A percentile compares a stretch with the other conserved stretches of the same genome.
phyloP scores from a whole-genome alignment of 495 filamentous ascomycete species.

The Platismatia glauca region DNA sequence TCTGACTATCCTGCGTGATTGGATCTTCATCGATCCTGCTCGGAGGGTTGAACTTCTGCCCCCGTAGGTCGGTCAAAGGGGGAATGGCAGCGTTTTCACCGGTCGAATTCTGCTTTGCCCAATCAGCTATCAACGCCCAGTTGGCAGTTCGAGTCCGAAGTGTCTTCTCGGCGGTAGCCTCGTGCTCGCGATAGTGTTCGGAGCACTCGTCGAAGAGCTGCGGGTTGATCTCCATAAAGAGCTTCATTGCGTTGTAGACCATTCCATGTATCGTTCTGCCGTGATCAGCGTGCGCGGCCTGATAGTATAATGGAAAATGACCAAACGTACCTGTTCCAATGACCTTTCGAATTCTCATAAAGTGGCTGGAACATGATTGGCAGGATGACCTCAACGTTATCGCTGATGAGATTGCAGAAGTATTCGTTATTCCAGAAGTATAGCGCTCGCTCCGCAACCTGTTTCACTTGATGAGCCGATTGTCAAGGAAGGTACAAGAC shows the following conservation, averaged over 20 bases:
- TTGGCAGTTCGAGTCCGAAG: slow-evolving; percentile 66
- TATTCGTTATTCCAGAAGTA: slow-evolving; percentile 99
- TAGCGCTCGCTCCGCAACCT: slow-evolving; percentile 90
- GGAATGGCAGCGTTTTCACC: slow-evolving; percentile 35
- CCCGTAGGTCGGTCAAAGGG: slow-evolving; percentile 29
- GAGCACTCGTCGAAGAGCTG: slow-evolving; percentile 98
- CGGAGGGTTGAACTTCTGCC: slow-evolving; percentile 40
- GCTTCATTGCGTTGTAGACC: slow-evolving; percentile 99
- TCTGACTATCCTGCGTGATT: slow-evolving; percentile 71
- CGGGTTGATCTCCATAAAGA: slow-evolving; percentile 99
- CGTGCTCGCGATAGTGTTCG: slow-evolving; percentile 93
- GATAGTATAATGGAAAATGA: background rate
- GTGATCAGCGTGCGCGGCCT: slow-evolving; percentile 12
- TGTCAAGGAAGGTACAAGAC: background rate
- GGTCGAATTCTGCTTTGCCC: slow-evolving; percentile 60
- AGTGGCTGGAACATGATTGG: slow-evolving; percentile 99
- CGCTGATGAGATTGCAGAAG: slow-evolving; percentile 98
- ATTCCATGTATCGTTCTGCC: slow-evolving; percentile 95
- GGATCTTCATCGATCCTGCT: slow-evolving; percentile 63
- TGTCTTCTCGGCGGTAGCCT: slow-evolving; percentile 74
- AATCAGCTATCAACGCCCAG: slow-evolving; percentile 78
- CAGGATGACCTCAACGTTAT: slow-evolving; percentile 96
- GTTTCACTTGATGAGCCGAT: slow-evolving; percentile 9
- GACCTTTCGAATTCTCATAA: slow-evolving; percentile 98
- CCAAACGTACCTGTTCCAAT: slow-evolving; percentile 84